These are phyloP conservation scores for Penicillium samsonianum DNA, from an alignment of 495 filamentous ascomycete genomes.

Conservation along the genomic window DNA sequence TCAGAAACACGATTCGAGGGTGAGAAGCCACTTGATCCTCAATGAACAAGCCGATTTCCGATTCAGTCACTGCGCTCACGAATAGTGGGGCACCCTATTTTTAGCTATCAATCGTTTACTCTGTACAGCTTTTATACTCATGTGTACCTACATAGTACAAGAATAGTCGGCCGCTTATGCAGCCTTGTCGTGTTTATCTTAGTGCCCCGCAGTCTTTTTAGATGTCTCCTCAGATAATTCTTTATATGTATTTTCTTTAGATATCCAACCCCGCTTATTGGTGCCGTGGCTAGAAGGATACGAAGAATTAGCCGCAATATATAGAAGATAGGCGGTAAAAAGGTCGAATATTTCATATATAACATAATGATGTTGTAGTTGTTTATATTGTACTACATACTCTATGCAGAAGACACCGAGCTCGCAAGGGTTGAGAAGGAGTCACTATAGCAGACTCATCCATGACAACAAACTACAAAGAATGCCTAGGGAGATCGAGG, in stretches of 20 bases:
- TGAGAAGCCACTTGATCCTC: neutral
- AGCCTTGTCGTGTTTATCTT: neutral
- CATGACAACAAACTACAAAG: neutral
- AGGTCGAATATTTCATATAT: too few relatives aligned
- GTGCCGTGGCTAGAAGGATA: neutral
- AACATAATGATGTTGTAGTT: neutral
- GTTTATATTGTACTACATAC: neutral
- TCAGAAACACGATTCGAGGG: neutral
- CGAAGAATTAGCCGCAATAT: too few relatives aligned
- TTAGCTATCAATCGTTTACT: neutral
- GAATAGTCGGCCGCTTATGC: neutral
- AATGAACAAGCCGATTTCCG: neutral
- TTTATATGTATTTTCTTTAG: too few relatives aligned
- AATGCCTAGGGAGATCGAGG: neutral
- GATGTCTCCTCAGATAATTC: too few relatives aligned
- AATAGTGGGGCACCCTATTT: conserved; percentile 3
- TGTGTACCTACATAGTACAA: neutral
- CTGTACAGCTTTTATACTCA: neutral
- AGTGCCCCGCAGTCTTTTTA: neutral
- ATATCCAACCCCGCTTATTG: too few relatives aligned
- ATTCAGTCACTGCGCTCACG: neutral
- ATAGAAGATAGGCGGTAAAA: too few relatives aligned
- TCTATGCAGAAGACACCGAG: neutral
- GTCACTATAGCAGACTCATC: neutral
- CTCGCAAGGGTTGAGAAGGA: neutral